Base-by-base conservation (phyloP, 1,284 basidiomycete genomes). In the Ganoderma resinaceum region DNA sequence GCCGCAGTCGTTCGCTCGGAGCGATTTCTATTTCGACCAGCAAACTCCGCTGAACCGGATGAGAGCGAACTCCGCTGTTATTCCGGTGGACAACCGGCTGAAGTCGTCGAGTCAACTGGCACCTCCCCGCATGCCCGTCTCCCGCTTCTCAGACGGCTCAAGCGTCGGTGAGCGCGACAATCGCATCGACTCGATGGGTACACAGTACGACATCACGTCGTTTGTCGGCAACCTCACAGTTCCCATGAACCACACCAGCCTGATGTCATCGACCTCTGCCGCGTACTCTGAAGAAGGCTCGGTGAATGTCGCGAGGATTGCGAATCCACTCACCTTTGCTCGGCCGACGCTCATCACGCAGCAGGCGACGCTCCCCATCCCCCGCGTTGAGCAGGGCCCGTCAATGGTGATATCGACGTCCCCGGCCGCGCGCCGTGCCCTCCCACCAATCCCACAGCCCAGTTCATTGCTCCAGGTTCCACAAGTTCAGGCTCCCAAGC, bases 161-260 rank as follows among this genome's bases (percentile, higher is more conserved):
- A 72, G 74, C 2, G 67, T 74, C 16, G 76, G 66, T 31, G 68
- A 58, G 52, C 35, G 73, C 20, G 65, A 71, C 23, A 52, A 66
- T 26, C 76, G 75, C 52, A 75, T 80, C 59, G 81, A 83, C 63
- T 88, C 87, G n/a, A 80, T 77, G 26, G 87, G 82, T 18, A 90
- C 85, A 0, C 87, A 86, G 70, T 91, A 89, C 72, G 91, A 92
- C 71, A 89, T 92, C 29, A 93, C 91, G 29, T 92, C 91, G 3
- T 93, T 93, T 76, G 91, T 93, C 72, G 88, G 85, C 69, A 84
- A 67, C 55, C 35, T 72, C 63, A 69, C 69, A 0, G 46, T 68
- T 16, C 74, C 72, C 1, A 69, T 63, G 9, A 68, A 72, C 61
- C 64, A 68, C 20, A 70, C 68, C 40, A 73, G 71, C 65, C 67